Evolutionary conservation across 2,329 filamentous ascomycete genomes (phyloP), one percentile per base, ranked within the genome.

Genomic region (Lithohypha guttulata): DNA sequence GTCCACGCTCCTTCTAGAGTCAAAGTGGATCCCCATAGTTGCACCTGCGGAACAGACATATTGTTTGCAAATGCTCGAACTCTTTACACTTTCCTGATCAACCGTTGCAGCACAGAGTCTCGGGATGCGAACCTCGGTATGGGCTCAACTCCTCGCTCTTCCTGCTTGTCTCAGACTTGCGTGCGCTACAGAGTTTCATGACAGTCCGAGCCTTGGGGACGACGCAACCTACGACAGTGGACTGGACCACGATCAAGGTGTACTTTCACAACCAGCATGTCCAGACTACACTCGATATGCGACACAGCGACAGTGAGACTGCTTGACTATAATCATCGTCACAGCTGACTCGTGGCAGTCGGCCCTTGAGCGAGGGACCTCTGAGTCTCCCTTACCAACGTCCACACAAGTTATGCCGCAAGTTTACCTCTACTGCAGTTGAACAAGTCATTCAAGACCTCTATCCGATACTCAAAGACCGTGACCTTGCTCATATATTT

Each of bases 401-500:
- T 42, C 91, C 91, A 2, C 75, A 79, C 21, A 66, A 69, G 40
- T 73, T 76, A 57, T 98, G 91, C 59, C 83, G 91, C 47, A 95
- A 87, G 0, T 98, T 96, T 62, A 74, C 77, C 41, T 95, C 87
- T 1, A 75, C 81, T 17, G 71, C 81, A 3, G 93, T 96, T 31
- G 91, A 98, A 59, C 71, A 82, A 53, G 82, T 95, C 36, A 95
- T 98, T 46, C 60, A 76, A 20, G 78, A 95, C 50, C 70, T 98
- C 49, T 91, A 81, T 4, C 70, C 74, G 19, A 79, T 76, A 38
- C 82, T 98, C 64, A 71, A 79, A 43, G 81, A 96, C 53, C 80
- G 81, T 11, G 91, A 96, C 52, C 73, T 98, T 9, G 89, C 89
- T 3, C 78, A 87, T 18, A 68, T 98, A 8, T 98, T 98, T 57